Evolutionary conservation across 257 asterid genomes (phyloP).

Genomic region (Rauvolfia tetraphylla): DNA sequence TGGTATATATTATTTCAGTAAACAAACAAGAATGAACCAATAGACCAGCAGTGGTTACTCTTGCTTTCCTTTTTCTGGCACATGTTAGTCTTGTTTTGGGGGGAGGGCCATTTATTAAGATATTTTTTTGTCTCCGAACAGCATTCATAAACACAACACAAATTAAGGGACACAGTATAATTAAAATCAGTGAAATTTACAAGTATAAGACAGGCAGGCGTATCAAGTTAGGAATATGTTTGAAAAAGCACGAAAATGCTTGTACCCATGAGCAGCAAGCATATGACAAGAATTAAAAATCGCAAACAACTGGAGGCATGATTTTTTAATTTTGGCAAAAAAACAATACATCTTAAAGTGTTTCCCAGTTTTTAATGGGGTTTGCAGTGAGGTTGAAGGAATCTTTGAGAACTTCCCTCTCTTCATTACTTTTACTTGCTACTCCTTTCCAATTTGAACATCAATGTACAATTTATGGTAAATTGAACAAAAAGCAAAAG

Average conservation of each 20-base stretch:
- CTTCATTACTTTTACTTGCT: background rate
- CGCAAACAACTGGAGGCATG: background rate
- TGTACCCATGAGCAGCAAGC: background rate
- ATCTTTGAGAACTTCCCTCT: background rate
- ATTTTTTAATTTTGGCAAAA: too few relatives aligned
- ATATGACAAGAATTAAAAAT: background rate
- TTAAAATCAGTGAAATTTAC: background rate
- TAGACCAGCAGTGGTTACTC: background rate
- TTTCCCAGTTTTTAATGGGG: too few relatives aligned
- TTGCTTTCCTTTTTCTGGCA: background rate
- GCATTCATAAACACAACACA: background rate
- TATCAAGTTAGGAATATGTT: background rate
- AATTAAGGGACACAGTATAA: background rate
- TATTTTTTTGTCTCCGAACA: background rate
- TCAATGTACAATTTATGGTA: background rate
- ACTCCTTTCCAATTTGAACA: background rate
- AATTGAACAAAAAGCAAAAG: background rate
- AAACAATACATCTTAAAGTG: background rate
- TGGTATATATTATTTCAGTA: slow-evolving; percentile 24
- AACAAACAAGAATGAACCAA: slow-evolving; percentile 2
- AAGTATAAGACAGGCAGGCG: background rate
- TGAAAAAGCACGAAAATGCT: background rate
- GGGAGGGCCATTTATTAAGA: background rate
- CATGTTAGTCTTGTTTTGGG: background rate
- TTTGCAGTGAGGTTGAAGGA: background rate